Percentiles rank a stretch among this genome's conserved stretches.
Conservation (phyloP, 2,329 filamentous ascomycete genomes). For the Graphilbum ipis-grandicollis region DNA sequence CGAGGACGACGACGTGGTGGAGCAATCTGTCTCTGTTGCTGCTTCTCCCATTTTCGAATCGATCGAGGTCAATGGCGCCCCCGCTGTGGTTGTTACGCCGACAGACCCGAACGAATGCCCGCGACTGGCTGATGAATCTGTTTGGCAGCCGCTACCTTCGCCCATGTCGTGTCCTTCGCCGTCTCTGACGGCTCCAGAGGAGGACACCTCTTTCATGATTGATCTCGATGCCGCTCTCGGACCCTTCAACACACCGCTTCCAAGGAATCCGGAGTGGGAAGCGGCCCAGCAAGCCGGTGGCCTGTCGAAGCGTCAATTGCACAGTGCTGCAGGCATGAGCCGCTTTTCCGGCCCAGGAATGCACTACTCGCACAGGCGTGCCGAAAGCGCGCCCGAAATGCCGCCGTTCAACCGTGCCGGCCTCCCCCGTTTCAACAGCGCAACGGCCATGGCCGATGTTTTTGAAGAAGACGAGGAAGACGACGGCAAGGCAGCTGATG, state of each 20-base stretch:
- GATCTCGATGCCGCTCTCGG: slow-evolving; percentile 88
- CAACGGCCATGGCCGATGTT: slow-evolving; percentile 67
- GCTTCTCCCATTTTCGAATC: slow-evolving; percentile 9
- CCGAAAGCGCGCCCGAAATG: slow-evolving; percentile 67
- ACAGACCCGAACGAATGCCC: too few species aligned
- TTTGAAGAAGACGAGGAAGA: slow-evolving; percentile 72
- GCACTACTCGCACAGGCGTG: slow-evolving; percentile 58
- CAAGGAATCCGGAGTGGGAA: slow-evolving; percentile 47
- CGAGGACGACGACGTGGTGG: slow-evolving; percentile 11
- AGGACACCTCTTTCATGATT: slow-evolving; percentile 63
- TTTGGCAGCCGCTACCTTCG: slow-evolving; percentile 22
- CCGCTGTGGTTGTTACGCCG: slow-evolving; percentile 23
- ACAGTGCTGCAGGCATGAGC: slow-evolving; percentile 57
- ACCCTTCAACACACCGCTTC: slow-evolving; percentile 69
- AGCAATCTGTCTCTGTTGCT: slow-evolving; percentile 13
- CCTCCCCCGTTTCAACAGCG: slow-evolving; percentile 45
- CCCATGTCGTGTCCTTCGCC: too few species aligned
- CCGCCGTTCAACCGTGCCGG: slow-evolving; percentile 54
- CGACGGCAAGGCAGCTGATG: slow-evolving; percentile 11
- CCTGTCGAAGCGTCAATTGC: slow-evolving; percentile 48
- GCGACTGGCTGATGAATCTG: too few species aligned
- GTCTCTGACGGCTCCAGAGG: slow-evolving; percentile 21
- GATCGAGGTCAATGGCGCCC: slow-evolving; percentile 1
- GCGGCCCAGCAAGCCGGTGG: slow-evolving; percentile 42
- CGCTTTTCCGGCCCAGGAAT: slow-evolving; percentile 52